These are phyloP conservation scores for Saccharomyces jurei DNA, from an alignment of 805 yeast genomes.

Conservation along the genomic window DNA sequence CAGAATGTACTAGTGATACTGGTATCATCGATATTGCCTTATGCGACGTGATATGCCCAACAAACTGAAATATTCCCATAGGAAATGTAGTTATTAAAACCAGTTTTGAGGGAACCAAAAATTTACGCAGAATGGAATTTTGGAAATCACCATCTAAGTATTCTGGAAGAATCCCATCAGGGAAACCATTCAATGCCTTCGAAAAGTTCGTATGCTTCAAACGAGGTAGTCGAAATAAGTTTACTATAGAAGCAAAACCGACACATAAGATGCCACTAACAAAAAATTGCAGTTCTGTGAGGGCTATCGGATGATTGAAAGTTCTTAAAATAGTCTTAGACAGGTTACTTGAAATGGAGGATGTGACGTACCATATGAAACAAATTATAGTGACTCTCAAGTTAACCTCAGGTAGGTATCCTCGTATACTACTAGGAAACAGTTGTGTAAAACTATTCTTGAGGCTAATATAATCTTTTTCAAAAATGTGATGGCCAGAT, in stretches of 20 bases:
- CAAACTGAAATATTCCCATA: slow-evolving; percentile 89
- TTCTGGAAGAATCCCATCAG: slow-evolving; percentile 30
- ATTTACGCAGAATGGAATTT: slow-evolving; percentile 29
- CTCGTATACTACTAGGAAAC: slow-evolving; percentile 10
- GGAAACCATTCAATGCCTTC: slow-evolving; percentile 18
- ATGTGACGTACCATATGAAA: slow-evolving; percentile 66
- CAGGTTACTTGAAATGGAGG: slow-evolving; percentile 74
- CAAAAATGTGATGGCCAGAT: background rate
- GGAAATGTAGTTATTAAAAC: slow-evolving; percentile 69
- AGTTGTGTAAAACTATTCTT: slow-evolving; percentile 7
- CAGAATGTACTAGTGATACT: slow-evolving; percentile 90
- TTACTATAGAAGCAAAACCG: slow-evolving; percentile 34
- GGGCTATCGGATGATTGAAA: slow-evolving; percentile 76
- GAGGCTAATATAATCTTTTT: background rate
- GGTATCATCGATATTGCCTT: slow-evolving; percentile 89
- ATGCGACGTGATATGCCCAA: slow-evolving; percentile 86
- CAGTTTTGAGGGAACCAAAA: slow-evolving; percentile 46
- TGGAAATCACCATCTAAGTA: slow-evolving; percentile 29
- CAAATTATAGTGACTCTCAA: slow-evolving; percentile 50
- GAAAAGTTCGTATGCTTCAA: slow-evolving; percentile 11
- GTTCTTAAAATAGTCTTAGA: slow-evolving; percentile 66
- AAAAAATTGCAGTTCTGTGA: slow-evolving; percentile 80
- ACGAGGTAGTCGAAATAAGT: slow-evolving; percentile 38
- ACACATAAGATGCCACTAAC: slow-evolving; percentile 60
- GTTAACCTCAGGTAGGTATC: slow-evolving; percentile 29